Evolutionary conservation across 2,329 filamentous ascomycete species (phyloP).

Genomic region (Fusarium sp.): DNA sequence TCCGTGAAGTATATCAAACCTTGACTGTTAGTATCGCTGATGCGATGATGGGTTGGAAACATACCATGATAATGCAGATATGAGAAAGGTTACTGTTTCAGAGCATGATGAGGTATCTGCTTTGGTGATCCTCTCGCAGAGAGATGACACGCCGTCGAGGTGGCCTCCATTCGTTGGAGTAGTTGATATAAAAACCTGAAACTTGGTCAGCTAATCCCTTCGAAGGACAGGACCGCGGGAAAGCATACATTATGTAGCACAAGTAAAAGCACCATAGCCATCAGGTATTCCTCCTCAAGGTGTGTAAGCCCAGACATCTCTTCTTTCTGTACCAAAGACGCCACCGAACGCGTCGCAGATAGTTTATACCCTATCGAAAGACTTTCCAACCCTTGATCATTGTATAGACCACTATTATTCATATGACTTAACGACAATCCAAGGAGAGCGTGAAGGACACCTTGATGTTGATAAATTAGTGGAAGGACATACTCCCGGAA

Average conservation of each 20-base stretch:
- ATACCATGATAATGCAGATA: constrained; percentile 45
- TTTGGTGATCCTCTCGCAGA: constrained; percentile 39
- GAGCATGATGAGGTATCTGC: constrained; percentile 24
- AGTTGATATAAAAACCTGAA: constrained; percentile 44
- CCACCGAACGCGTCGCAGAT: constrained; percentile 39
- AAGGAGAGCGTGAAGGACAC: constrained; percentile 44
- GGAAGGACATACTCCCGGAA: constrained; percentile 41
- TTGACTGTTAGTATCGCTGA: not conserved
- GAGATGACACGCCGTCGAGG: constrained; percentile 44
- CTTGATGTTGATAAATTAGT: constrained; percentile 40
- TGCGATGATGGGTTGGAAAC: fast-evolving
- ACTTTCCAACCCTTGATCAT: constrained; percentile 14
- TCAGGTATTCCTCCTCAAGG: constrained; percentile 39
- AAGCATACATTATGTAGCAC: constrained; percentile 44
- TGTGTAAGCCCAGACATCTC: constrained; percentile 11
- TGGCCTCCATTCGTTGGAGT: constrained; percentile 45
- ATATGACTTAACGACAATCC: constrained; percentile 45
- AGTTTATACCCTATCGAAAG: constrained; percentile 39
- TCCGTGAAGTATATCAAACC: constrained; percentile 46
- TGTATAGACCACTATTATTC: constrained; percentile 20
- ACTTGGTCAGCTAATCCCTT: not conserved
- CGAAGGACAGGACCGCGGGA: fast-evolving
- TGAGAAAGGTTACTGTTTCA: constrained; percentile 38
- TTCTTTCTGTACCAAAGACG: constrained; percentile 33
- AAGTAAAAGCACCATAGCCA: constrained; percentile 43